These are phyloP conservation scores for Psilocybe mexicana DNA, from an alignment of 1,284 basidiomycete species.

Conservation along the genomic window DNA sequence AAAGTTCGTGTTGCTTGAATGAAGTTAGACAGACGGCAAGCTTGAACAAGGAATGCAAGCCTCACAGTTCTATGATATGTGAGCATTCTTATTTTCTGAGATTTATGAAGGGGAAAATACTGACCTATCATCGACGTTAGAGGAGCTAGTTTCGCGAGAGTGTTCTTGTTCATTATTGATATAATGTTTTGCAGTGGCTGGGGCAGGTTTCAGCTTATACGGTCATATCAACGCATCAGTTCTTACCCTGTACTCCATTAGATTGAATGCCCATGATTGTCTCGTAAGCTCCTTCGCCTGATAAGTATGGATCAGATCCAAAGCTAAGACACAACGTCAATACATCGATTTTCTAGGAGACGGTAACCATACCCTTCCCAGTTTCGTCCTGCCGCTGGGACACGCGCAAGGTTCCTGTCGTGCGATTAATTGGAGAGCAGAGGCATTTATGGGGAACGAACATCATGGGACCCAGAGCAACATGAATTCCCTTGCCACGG, in stretches of 20 bases:
- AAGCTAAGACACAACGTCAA: slow-evolving; percentile 32
- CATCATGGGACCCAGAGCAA: slow-evolving; percentile 62
- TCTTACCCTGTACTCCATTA: slow-evolving; percentile 51
- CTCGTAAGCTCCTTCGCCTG: slow-evolving; percentile 61
- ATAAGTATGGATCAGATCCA: slow-evolving; percentile 63
- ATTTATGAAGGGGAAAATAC: neutral
- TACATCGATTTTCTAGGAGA: neutral
- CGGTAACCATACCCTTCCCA: slow-evolving; percentile 61
- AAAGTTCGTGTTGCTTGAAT: slow-evolving; percentile 55
- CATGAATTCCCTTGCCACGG: slow-evolving; percentile 59
- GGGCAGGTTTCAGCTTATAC: neutral
- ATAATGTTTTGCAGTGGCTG: slow-evolving; percentile 60
- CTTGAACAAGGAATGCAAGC: neutral
- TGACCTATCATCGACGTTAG: slow-evolving; percentile 68
- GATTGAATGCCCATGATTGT: slow-evolving; percentile 63
- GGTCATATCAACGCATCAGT: neutral
- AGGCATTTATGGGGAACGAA: slow-evolving; percentile 15
- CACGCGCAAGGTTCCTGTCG: slow-evolving; percentile 56
- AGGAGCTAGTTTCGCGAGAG: slow-evolving; percentile 51
- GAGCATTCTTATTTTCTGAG: neutral
- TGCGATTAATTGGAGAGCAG: neutral
- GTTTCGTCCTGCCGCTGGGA: slow-evolving; percentile 65
- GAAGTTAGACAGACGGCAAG: neutral
- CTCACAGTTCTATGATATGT: slow-evolving; percentile 32
- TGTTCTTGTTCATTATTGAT: slow-evolving; percentile 66